Conservation (phyloP, 208 protist genomes). For the Phytomonas sp. region DNA sequence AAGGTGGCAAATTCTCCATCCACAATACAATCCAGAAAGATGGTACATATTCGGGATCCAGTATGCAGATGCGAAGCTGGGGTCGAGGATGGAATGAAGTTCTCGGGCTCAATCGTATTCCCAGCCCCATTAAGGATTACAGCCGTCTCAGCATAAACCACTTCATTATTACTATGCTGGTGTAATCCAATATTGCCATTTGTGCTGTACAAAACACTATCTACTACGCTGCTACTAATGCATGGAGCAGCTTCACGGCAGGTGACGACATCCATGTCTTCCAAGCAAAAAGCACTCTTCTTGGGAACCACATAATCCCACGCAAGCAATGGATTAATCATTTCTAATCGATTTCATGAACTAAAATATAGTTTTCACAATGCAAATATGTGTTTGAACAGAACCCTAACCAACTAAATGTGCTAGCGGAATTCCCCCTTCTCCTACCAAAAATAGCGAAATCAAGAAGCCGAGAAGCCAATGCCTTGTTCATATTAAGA, state of each 20-base stretch:
- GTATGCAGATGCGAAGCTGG: conserved; percentile 24
- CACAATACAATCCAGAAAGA: conserved; percentile 66
- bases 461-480: not conserved
- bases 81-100: conserved; percentile 22
- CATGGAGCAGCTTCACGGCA: conserved; percentile 67
- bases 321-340: conserved; percentile 35
- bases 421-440: not conserved
- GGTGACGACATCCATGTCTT: conserved; percentile 69
- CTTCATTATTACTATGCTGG: conserved; percentile 69
- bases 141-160: conserved; percentile 52
- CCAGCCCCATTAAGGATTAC: conserved; percentile 59
- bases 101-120: conserved; percentile 16
- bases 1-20: conserved; percentile 80
- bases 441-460: not conserved
- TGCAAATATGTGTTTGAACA: conserved; percentile 5
- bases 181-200: conserved; percentile 79
- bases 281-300: conserved; percentile 71
- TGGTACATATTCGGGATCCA: conserved; percentile 55
- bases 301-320: conserved; percentile 83
- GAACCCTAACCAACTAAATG: not conserved
- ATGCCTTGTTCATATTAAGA: not conserved
- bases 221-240: conserved; percentile 65
- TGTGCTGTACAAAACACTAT: conserved; percentile 82
- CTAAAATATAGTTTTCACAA: not conserved
- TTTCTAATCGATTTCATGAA: not conserved